phyloP scores from a whole-genome alignment of 1,284 basidiomycete species.

The Irpex rosettiformis region DNA sequence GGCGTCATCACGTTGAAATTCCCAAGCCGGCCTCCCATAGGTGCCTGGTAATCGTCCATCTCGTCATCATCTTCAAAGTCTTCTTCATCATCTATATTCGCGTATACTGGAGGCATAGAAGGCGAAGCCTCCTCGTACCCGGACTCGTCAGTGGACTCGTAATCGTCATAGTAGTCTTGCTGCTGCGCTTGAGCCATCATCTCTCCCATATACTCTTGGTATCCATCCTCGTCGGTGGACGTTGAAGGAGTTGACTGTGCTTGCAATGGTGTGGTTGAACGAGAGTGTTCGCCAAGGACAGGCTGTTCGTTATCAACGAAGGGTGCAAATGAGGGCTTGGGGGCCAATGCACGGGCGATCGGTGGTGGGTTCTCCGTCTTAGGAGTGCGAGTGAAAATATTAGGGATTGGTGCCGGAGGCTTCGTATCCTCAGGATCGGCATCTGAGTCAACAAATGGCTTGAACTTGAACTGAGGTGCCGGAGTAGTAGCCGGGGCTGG shows the following conservation, averaged over 20 bases:
- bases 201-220: slow-evolving; percentile 17
- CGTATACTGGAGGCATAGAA: slow-evolving; percentile 4
- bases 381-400: slow-evolving; percentile 6
- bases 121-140: slow-evolving; percentile 22
- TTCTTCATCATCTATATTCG: slow-evolving; percentile 18
- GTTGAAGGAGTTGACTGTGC: slow-evolving; percentile 20
- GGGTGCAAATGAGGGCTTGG: slow-evolving; percentile 12
- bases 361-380: neutral
- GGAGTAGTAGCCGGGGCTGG: slow-evolving; percentile 32
- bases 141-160: slow-evolving; percentile 30
- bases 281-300: slow-evolving; percentile 1
- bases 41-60: slow-evolving; percentile 40
- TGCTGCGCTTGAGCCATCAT: slow-evolving; percentile 4
- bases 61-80: slow-evolving; percentile 30
- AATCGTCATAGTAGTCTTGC: slow-evolving; percentile 20
- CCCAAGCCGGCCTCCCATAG: slow-evolving; percentile 72
- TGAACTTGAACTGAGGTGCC: slow-evolving; percentile 26
- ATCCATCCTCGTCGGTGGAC: slow-evolving; percentile 15
- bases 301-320: slow-evolving; percentile 13
- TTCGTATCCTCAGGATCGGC: slow-evolving; percentile 25
- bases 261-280: slow-evolving; percentile 22
- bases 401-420: slow-evolving; percentile 5
- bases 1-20: slow-evolving; percentile 90
- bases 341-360: neutral
- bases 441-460: slow-evolving; percentile 44